Percentiles rank a stretch among this genome's conserved stretches.
Evolutionary conservation across 192 early-diverging fungal genomes (phyloP).

Genomic region (Coemansia sp.): DNA sequence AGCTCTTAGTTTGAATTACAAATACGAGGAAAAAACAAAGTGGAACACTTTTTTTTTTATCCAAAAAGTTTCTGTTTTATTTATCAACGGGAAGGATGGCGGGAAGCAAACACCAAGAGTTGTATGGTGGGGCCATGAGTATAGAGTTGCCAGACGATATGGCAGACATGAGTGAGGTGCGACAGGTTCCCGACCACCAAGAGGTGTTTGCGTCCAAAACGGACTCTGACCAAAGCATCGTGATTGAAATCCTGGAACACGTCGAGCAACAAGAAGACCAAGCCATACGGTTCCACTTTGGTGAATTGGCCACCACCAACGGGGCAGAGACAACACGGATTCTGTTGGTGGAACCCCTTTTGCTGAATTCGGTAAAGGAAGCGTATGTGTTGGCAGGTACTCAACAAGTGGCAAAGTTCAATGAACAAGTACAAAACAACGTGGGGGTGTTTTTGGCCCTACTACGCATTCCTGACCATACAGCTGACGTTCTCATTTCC

Average conservation of each 20-base stretch:
- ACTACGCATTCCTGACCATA: constrained; percentile 59
- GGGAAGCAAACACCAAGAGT: constrained; percentile 6
- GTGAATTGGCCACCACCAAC: constrained; percentile 72
- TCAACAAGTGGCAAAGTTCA: constrained; percentile 77
- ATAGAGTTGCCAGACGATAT: constrained; percentile 55
- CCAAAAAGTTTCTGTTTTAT: background rate
- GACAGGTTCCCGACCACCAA: constrained; percentile 84
- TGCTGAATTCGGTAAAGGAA: constrained; percentile 10
- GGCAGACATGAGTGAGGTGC: constrained; percentile 64
- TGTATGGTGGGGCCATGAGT: constrained; percentile 70
- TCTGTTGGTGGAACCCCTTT: background rate
- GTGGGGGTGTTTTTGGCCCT: constrained; percentile 67
- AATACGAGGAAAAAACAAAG: background rate
- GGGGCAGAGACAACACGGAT: constrained; percentile 50
- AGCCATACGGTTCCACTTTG: constrained; percentile 65
- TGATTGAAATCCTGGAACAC: constrained; percentile 79
- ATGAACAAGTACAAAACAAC: constrained; percentile 53
- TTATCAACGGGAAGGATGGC: too few relatives aligned
- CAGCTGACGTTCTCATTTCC: constrained; percentile 73
- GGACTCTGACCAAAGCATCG: constrained; percentile 74
- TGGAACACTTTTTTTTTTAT: background rate
- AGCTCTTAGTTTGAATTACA: background rate
- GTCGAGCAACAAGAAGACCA: constrained; percentile 49
- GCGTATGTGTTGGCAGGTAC: constrained; percentile 51
- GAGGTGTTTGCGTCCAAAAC: constrained; percentile 75